phyloP scores from a whole-genome alignment of 192 early-diverging fungal genomes.

The Backusella psychrophila region DNA sequence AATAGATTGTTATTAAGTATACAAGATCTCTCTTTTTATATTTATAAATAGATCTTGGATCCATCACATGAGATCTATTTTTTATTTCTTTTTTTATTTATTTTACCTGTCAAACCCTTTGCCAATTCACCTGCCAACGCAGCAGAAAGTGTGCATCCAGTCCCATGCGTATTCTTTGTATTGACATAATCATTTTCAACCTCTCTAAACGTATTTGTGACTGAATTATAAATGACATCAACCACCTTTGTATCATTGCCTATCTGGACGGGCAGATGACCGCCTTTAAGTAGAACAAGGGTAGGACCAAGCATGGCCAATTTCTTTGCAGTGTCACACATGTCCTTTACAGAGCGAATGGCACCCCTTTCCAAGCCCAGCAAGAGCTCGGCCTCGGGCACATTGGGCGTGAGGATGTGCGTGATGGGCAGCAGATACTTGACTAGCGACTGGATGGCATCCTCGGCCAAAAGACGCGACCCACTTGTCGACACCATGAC shows the following conservation, averaged over 20 bases:
- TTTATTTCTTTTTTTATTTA: neutral
- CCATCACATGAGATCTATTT: neutral
- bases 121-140: constrained; percentile 76
- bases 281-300: constrained; percentile 77
- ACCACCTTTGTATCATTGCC: constrained; percentile 29
- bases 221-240: constrained; percentile 62
- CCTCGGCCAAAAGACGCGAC: constrained; percentile 52
- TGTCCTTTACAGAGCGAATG: constrained; percentile 57
- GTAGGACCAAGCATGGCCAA: constrained; percentile 54
- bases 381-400: constrained; percentile 77
- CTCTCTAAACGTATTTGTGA: constrained; percentile 37
- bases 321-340: constrained; percentile 57
- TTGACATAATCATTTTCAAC: constrained; percentile 57
- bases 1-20: neutral
- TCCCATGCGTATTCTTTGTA: constrained; percentile 79
- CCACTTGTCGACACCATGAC: constrained; percentile 87
- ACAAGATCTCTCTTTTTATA: neutral
- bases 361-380: constrained; percentile 35
- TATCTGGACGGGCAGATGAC: constrained; percentile 57
- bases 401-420: constrained; percentile 76
- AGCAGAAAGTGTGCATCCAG: constrained; percentile 83
- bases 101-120: constrained; percentile 45
- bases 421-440: constrained; percentile 66
- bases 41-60: neutral
- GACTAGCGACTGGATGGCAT: constrained; percentile 58